Percentiles rank a stretch among this genome's conserved stretches.
These are phyloP conservation scores for Aphanoascus verrucosus DNA, from an alignment of 2,329 filamentous ascomycete genomes.

Conservation along the genomic window DNA sequence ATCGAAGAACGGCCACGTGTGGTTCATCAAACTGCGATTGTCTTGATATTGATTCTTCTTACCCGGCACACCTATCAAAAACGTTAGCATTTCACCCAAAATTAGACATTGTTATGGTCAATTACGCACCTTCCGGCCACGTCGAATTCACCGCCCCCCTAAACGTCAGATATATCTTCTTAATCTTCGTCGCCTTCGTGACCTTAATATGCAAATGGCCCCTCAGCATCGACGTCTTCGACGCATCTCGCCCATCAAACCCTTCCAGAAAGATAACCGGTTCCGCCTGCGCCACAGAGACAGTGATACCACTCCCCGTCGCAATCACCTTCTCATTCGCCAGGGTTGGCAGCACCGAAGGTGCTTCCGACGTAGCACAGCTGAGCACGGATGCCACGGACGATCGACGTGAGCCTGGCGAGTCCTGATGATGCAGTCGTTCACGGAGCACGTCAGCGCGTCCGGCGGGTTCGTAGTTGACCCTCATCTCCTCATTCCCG, in stretches of 20 bases:
- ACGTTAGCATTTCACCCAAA: neutral
- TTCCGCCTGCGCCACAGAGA: constrained; percentile 39
- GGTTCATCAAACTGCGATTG: constrained; percentile 73
- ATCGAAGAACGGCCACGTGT: constrained; percentile 90
- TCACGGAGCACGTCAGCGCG: constrained; percentile 17
- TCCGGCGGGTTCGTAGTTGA: neutral
- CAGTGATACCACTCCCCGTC: constrained; percentile 39
- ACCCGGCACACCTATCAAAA: constrained; percentile 61
- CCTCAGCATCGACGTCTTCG: constrained; percentile 70
- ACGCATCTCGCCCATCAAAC: constrained; percentile 40
- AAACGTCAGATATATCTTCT: constrained; percentile 78
- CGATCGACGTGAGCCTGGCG: constrained; percentile 14
- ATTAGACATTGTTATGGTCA: neutral
- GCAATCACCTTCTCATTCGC: constrained; percentile 40
- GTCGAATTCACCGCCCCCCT: constrained; percentile 77
- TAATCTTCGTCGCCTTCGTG: constrained; percentile 84
- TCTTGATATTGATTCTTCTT: constrained; percentile 74
- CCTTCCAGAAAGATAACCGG: constrained; percentile 41
- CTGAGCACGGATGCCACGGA: constrained; percentile 15
- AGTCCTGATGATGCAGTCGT: constrained; percentile 19
- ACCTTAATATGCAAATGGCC: constrained; percentile 74
- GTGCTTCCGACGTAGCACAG: constrained; percentile 20
- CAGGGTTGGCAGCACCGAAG: constrained; percentile 26
- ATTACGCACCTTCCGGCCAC: constrained; percentile 68
- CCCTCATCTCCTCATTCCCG: neutral